A percentile compares a stretch with the other conserved stretches of the same genome.
phyloP scores from a whole-genome alignment of 306 rosid genomes.

The Quercus cerris region DNA sequence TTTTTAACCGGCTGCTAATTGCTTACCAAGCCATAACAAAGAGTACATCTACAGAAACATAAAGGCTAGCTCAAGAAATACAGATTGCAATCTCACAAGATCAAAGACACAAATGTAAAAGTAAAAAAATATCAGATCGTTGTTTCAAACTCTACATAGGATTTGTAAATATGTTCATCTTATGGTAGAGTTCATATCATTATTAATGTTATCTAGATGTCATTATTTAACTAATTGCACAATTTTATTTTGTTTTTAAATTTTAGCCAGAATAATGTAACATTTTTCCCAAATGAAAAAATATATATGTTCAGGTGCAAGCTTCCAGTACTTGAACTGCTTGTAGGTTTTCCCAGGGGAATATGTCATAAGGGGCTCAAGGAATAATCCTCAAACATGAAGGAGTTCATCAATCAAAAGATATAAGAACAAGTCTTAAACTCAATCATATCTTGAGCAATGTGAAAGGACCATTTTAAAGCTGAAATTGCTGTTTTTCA shows the following conservation, averaged over 20 bases:
- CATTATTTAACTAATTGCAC: no score
- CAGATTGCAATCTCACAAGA: neutral
- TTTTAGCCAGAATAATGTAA: no score
- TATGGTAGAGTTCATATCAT: no score
- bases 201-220: no score
- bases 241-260: no score
- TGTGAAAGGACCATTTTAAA: no score
- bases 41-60: neutral
- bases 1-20: neutral
- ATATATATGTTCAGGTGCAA: neutral
- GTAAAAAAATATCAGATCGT: neutral
- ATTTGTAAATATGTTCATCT: neutral
- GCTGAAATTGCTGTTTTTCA: no score
- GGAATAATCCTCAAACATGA: neutral
- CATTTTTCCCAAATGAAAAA: neutral
- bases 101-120: neutral
- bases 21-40: neutral
- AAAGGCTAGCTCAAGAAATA: neutral
- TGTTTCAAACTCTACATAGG: neutral
- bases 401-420: neutral
- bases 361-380: neutral
- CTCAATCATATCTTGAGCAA: neutral
- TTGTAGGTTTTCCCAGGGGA: neutral
- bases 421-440: neutral
- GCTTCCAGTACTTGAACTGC: neutral